Base-by-base conservation (phyloP, 208 protist species). In the Balamuthia mandrillaris region DNA sequence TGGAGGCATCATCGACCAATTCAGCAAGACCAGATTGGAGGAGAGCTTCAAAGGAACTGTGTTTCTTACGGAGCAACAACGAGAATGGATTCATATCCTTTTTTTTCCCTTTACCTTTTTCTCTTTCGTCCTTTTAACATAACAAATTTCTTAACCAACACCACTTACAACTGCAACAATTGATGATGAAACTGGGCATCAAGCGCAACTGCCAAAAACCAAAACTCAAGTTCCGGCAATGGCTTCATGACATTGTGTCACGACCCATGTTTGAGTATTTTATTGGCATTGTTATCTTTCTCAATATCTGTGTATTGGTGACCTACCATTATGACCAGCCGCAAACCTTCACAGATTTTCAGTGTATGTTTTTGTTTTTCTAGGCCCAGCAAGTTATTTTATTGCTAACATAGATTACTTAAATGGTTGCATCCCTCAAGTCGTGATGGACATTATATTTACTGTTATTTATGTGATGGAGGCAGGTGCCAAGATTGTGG, bases 311-410 rank as follows among this genome's bases (percentile, higher is more conserved):
- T 58, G 94, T 92, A 2, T 96, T 97, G 95, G 87, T 92, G 29
- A 88, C 95, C 39, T 88, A 96, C 87, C 96, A 92, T 92, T 95
- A 96, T 74, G n/a, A n/a, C n/a, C n/a, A n/a, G n/a, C n/a, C n/a
- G n/a, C n/a, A n/a, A n/a, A 78, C 87, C 61, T 93, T 95, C 89
- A 74, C 49, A 14, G 21, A 54, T 14, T 21, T 24, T 14, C 18
- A n/a, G 16, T 21, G 21, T 14, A 14, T 24, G 49, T n/a, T n/a
- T n/a, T n/a, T n/a, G n/a, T n/a, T n/a, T n/a, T n/a, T n/a, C n/a
- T n/a, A n/a, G n/a, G n/a, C n/a, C n/a, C n/a, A n/a, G n/a, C n/a
- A n/a, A n/a, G n/a, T n/a, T n/a, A n/a, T n/a, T n/a, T n/a, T n/a
- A n/a, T n/a, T n/a, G n/a, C n/a, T n/a, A n/a, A n/a, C n/a, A n/a